Conservation (phyloP, 148 eudicot genomes). For the Fagopyrum tataricum region DNA sequence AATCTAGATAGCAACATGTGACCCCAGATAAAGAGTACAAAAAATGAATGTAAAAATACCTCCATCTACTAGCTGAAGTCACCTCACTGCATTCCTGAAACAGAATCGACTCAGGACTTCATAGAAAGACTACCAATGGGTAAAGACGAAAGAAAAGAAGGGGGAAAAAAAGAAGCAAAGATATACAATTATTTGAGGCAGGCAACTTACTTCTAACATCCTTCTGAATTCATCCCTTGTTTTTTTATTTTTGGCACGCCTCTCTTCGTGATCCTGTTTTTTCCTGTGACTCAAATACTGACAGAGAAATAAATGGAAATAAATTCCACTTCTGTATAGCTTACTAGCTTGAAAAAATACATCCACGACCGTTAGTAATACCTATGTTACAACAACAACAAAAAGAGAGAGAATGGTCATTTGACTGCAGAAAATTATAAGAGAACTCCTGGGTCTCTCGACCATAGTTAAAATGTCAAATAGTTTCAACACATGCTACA, state of each 20-base stretch:
- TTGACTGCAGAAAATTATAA: background rate
- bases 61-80: slow-evolving; percentile 72
- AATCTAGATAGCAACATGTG: background rate
- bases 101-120: slow-evolving; percentile 16
- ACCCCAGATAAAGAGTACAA: background rate
- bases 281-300: slow-evolving; percentile 69
- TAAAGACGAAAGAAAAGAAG: background rate
- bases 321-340: background rate
- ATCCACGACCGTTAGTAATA: background rate
- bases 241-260: slow-evolving; percentile 72
- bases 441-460: background rate
- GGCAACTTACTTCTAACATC: slow-evolving; percentile 73
- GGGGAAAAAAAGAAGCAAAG: background rate
- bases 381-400: background rate
- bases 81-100: slow-evolving; percentile 75
- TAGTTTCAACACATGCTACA: background rate
- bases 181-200: background rate
- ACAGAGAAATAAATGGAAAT: slow-evolving; percentile 11
- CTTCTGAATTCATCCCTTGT: slow-evolving; percentile 72
- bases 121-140: slow-evolving; percentile 1
- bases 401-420: background rate
- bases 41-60: slow-evolving; percentile 30
- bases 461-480: slow-evolving; percentile 1
- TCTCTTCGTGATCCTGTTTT: slow-evolving; percentile 85
- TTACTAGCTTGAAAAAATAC: background rate